A percentile compares a stretch with the other conserved stretches of the same genome.
These are phyloP conservation scores for Hyaloscypha bicolor DNA, from an alignment of 495 filamentous ascomycete genomes.

Conservation along the genomic window DNA sequence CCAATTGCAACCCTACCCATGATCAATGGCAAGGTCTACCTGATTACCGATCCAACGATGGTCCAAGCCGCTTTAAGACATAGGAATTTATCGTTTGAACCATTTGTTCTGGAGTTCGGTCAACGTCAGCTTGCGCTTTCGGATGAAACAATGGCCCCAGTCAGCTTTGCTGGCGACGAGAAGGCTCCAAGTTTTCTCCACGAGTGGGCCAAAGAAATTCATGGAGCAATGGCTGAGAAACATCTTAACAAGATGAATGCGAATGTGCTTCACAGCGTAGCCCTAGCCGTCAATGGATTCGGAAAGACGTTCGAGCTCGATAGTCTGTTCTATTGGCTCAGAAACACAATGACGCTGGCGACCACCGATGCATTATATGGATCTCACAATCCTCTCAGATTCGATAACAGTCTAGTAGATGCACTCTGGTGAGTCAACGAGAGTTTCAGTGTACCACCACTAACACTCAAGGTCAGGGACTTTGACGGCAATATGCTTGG, in stretches of 20 bases:
- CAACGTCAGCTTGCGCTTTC: slow-evolving; percentile 13
- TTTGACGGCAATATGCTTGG: background rate
- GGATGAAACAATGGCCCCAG: slow-evolving; percentile 9
- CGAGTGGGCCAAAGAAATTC: background rate
- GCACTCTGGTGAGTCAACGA: slow-evolving; percentile 11
- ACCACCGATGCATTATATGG: slow-evolving; percentile 2
- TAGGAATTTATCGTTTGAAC: slow-evolving; percentile 18
- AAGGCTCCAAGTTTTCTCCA: slow-evolving; percentile 2
- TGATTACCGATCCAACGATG: slow-evolving; percentile 31
- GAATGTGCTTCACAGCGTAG: background rate
- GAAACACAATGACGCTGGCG: slow-evolving; percentile 1
- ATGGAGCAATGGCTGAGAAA: slow-evolving; percentile 1
- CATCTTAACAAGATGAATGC: slow-evolving; percentile 17
- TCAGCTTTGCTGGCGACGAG: slow-evolving; percentile 1
- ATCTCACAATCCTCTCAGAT: slow-evolving; percentile 9
- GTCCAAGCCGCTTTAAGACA: slow-evolving; percentile 24
- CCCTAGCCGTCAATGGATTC: background rate
- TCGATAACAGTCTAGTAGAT: background rate
- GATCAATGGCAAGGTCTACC: slow-evolving; percentile 18
- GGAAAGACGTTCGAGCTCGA: background rate
- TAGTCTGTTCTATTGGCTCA: slow-evolving; percentile 16
- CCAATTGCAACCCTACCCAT: slow-evolving; percentile 24
- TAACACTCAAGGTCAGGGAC: background rate
- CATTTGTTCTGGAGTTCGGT: slow-evolving; percentile 16
- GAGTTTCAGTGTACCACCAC: background rate